phyloP scores from a whole-genome alignment of 805 yeast genomes.

The Brettanomyces sp. region DNA sequence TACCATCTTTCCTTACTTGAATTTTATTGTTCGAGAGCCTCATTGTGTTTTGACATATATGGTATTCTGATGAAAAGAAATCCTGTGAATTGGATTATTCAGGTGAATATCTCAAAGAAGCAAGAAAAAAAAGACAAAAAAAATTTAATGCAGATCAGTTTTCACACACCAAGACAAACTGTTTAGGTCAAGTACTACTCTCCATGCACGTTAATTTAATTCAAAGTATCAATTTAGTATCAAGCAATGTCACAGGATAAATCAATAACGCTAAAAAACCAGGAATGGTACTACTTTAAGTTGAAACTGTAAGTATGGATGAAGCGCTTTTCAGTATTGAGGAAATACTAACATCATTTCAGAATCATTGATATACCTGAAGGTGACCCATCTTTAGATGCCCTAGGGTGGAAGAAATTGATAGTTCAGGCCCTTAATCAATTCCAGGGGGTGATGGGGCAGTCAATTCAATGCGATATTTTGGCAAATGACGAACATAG shows the following conservation, averaged over 20 bases:
- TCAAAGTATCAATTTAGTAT: not conserved
- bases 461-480: constrained; percentile 19
- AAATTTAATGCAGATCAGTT: too few relatives aligned
- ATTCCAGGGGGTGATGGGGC: constrained; percentile 20
- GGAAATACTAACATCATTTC: constrained; percentile 1
- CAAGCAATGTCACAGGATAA: not conserved
- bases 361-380: not conserved
- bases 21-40: too few relatives aligned
- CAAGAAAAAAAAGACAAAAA: too few relatives aligned
- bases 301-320: constrained; percentile 8
- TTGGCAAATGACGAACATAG: constrained; percentile 5
- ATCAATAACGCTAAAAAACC: not conserved
- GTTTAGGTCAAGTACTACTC: too few relatives aligned
- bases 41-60: too few relatives aligned
- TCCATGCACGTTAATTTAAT: not conserved
- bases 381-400: constrained; percentile 6
- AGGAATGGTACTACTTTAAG: constrained; percentile 11
- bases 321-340: not conserved
- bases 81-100: too few relatives aligned
- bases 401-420: constrained; percentile 18
- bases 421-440: constrained; percentile 14
- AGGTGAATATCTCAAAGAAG: too few relatives aligned
- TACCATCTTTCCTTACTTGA: too few relatives aligned
- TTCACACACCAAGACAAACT: too few relatives aligned
- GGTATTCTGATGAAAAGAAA: too few relatives aligned